Evolutionary conservation across 129 eudicot species (phyloP), one percentile per base, ranked within the genome.

Genomic region (Artemisia annua): DNA sequence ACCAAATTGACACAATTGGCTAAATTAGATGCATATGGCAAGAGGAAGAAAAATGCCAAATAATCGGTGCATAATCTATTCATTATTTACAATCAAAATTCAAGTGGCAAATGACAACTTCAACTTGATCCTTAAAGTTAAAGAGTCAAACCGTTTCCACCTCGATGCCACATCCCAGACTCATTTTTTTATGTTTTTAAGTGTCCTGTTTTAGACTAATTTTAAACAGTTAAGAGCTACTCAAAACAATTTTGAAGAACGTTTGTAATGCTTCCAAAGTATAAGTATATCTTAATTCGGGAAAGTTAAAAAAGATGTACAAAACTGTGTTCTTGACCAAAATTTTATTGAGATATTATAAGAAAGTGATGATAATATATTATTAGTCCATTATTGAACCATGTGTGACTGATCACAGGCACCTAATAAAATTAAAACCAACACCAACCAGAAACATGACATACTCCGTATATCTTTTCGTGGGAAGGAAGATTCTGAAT

Each of bases 101-200:
- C 81, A 77, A 77, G 71, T 77, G 63, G 71, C 75, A 69, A 77
- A 77, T 51, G 81, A 77, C 76, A 70, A 62, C 81, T 70, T 65
- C 54, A 70, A 61, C 58, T 52, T 62, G 52, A 77, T 77, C 76
- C 54, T 69, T n/a, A 5, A 9, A 20, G 70, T 59, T 75, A 59
- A 77, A 16, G 64, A 60, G 57, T 69, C 81, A 69, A 69, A 61
- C 76, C 32, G 70, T 18, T 0, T 63, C 81, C 81, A 77, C 71
- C 65, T 77, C 76, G 62, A 51, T 70, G 71, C 81, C 81, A 77
- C 81, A 69, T 77, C 70, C 57, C 71, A 24, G 39, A 30, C 39
- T 39, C 59, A 62, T 61, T 62, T 8, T 63, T 51, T 59, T 61
- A 15, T 49, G 7, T n/a, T 69, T 69, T 15, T 20, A 32, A 59